Evolutionary conservation across 768 basidiomycete species (phyloP).

Genomic region (Fomitopsis pulvina): DNA sequence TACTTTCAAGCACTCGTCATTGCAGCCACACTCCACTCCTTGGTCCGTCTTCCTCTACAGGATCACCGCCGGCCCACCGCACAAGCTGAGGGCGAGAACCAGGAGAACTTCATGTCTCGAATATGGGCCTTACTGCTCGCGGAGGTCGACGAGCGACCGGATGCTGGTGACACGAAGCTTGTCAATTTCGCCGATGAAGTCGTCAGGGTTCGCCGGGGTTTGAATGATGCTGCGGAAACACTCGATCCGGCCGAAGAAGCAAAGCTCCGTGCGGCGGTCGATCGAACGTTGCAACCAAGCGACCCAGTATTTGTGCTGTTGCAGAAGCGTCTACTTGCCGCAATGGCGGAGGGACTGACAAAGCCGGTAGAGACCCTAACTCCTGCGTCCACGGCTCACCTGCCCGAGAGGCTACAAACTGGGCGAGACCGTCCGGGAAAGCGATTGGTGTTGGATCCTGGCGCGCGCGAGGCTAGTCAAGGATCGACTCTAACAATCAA

Average conservation of each 20-base stretch:
- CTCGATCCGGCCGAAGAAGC: constrained; percentile 38
- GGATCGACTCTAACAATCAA: constrained; percentile 32
- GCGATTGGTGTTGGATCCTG: constrained; percentile 7
- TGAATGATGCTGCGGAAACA: constrained; percentile 7
- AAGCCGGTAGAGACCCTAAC: not conserved
- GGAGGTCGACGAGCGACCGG: constrained; percentile 41
- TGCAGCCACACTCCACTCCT: constrained; percentile 49
- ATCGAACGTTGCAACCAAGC: constrained; percentile 49
- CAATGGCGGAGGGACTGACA: constrained; percentile 26
- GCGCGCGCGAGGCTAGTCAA: not conserved
- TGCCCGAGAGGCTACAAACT: constrained; percentile 16
- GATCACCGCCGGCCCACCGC: not conserved
- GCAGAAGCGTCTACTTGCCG: constrained; percentile 48
- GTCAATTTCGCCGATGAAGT: constrained; percentile 72
- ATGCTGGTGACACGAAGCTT: constrained; percentile 43
- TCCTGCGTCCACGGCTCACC: not conserved
- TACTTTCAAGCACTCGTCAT: constrained; percentile 66
- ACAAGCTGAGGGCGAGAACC: constrained; percentile 7
- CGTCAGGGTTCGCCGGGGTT: constrained; percentile 41
- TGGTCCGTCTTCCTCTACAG: constrained; percentile 37
- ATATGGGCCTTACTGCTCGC: constrained; percentile 59
- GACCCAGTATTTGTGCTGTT: constrained; percentile 66
- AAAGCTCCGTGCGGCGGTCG: constrained; percentile 51
- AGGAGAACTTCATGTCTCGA: constrained; percentile 42
- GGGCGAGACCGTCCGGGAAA: constrained; percentile 13